A percentile compares a stretch with the other conserved stretches of the same genome.
phyloP scores from a whole-genome alignment of 202 grass and related monocot genomes.

The Musa balbisiana region DNA sequence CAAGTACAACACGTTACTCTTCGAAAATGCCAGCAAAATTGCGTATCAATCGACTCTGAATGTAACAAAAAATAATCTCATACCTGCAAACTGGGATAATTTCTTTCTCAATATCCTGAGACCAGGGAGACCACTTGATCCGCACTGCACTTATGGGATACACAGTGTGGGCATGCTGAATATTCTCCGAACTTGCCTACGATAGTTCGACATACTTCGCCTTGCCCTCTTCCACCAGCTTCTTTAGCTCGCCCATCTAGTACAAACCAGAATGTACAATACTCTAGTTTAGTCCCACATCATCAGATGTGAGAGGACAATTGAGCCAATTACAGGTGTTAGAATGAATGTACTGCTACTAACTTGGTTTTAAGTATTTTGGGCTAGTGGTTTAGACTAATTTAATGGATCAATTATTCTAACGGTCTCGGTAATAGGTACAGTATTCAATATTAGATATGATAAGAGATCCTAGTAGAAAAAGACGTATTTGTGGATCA shows the following conservation, averaged over 20 bases:
- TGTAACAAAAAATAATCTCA: neutral
- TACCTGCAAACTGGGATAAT: slow-evolving; percentile 8
- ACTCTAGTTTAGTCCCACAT: too few relatives aligned
- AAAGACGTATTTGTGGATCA: too few relatives aligned
- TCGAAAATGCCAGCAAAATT: too few relatives aligned
- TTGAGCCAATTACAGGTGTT: neutral
- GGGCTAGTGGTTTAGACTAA: neutral
- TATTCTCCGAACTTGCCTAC: neutral
- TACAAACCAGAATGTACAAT: neutral
- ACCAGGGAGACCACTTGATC: slow-evolving; percentile 10
- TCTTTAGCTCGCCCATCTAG: slow-evolving; percentile 4
- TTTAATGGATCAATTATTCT: too few relatives aligned
- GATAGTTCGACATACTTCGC: slow-evolving; percentile 10
- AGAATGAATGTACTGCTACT: too few relatives aligned
- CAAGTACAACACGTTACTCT: too few relatives aligned
- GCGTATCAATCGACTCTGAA: too few relatives aligned
- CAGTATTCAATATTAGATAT: too few relatives aligned
- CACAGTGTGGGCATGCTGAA: neutral
- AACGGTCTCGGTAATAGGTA: too few relatives aligned
- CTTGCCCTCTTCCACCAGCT: slow-evolving; percentile 12
- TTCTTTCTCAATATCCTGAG: slow-evolving; percentile 12
- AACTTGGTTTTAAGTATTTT: too few relatives aligned
- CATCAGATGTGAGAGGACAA: neutral
- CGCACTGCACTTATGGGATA: slow-evolving; percentile 11
- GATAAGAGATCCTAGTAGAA: too few relatives aligned